Evolutionary conservation across 768 basidiomycete species (phyloP), one percentile per base, ranked within the genome.

Genomic region (Lanmaoa pseudosensibilis): DNA sequence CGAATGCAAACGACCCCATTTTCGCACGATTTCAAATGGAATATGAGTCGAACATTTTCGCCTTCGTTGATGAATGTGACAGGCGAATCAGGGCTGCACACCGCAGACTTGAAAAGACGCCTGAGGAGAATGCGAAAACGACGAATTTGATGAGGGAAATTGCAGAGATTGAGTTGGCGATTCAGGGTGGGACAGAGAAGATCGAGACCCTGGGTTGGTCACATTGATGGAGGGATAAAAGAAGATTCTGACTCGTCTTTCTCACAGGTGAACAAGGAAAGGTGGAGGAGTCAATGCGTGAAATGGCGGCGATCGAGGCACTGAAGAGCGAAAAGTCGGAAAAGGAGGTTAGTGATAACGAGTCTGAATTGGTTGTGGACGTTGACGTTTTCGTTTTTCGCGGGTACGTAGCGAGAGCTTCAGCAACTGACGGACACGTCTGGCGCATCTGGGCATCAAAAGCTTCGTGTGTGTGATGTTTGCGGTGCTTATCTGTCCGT

Each of bases 111-210:
- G 97, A 99, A 79, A 99, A 99, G 81, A 99, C 97, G 6, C 97
- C 97, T 34, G 97, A 98, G 77, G 97, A 99, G 80, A 99, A 99
- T 72, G 94, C 94, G 49, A 97, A 98, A 77, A 98, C 96, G 33
- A 98, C 97, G 5, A 94, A 96, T 73, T 74, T 99, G 78, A 99
- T 99, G 97, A 82, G 94, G 61, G 97, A 99, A 82, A 98, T 99
- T 75, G 97, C 93, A 55, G 97, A 99, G 78, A 98, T 99, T 71
- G 96, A 98, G 78, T 77, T 98, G 62, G 95, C 97, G 53, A 98
- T 98, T 71, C 95, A 98, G 77, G 94, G 94, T 65, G 95, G 94
- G 54, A 99, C 97, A 45, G 92, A 97, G 73, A 98, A 98, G 79
- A 97, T 99, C 65, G 97, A 99, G 75, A 81, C 85, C 33, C 79